Evolutionary conservation across 352 stramenopile genomes (phyloP).

Genomic region (Discostella stelligera): DNA sequence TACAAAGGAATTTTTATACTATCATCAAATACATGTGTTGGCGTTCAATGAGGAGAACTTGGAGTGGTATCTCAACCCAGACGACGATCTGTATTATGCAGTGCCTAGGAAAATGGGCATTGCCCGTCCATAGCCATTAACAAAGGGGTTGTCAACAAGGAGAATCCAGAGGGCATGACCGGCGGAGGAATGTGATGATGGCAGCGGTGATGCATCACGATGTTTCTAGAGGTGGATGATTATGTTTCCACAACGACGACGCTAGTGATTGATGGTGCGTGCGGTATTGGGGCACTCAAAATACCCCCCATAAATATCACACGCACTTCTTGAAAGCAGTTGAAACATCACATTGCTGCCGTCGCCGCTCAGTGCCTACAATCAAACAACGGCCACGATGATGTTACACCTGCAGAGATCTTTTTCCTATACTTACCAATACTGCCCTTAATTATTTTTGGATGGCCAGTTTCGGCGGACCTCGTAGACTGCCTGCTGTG

Average conservation of each 20-base stretch:
- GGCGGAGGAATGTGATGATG: conserved; percentile 51
- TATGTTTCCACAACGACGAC: conserved; percentile 42
- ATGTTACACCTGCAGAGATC: too few relatives aligned
- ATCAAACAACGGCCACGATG: too few relatives aligned
- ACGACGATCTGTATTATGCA: conserved; percentile 83
- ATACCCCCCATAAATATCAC: too few relatives aligned
- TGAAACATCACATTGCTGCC: too few relatives aligned
- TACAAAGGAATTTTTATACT: conserved; percentile 79
- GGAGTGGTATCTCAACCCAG: conserved; percentile 76
- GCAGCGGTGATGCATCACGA: conserved; percentile 9
- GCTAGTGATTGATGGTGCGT: conserved; percentile 91
- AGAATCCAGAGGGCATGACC: conserved; percentile 71
- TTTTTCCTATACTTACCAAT: too few relatives aligned
- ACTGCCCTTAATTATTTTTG: too few relatives aligned
- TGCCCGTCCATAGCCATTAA: conserved; percentile 71
- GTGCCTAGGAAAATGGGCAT: conserved; percentile 80
- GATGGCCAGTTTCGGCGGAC: too few relatives aligned
- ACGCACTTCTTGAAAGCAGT: too few relatives aligned
- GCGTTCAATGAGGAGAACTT: conserved; percentile 82
- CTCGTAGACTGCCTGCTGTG: too few relatives aligned
- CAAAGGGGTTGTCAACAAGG: conserved; percentile 78
- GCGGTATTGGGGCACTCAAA: conserved; percentile 89
- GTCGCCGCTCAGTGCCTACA: too few relatives aligned
- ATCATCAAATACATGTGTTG: conserved; percentile 84
- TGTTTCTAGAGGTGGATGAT: background rate